Base-by-base conservation (phyloP, 2,329 filamentous ascomycete genomes). In the Colletotrichum gloeosporioides region DNA sequence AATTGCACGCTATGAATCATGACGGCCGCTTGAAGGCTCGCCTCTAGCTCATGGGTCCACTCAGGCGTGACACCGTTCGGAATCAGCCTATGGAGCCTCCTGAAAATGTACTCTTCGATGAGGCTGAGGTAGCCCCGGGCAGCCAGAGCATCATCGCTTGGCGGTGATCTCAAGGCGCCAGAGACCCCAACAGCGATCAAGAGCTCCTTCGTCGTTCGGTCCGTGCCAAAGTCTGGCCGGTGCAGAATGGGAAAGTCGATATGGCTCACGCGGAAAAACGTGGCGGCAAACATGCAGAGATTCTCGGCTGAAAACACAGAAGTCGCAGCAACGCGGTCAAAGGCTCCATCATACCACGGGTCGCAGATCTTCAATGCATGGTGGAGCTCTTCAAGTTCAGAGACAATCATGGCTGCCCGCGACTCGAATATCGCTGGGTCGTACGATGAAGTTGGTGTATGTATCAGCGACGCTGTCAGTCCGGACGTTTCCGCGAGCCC, bases 221-320 rank as follows among this genome's bases (percentile, higher is more conserved):
- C 72, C 10, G 68, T 49, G 25, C 77, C 73, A 57, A 82, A 83
- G 12, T 74, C 77, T 8, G 81, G 77, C 8, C 78, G 77, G 77
- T 83, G 82, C 3, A 81, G 31, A 22, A 82, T 67, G 27, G 82
- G 81, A 13, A 82, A 79, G 73, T 82, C 80, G 12, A 67, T 71
- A 64, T 82, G 81, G 36, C 78, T 80, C 29, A 79, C 71, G 10
- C 78, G 79, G 73, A 81, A 83, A 75, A 79, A 82, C n/a, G 76
- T 75, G 1, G 76, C 59, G 4, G 79, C 71, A 55, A 81, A 81
- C 10, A 39, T 27, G 18, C 75, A 77, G 25, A 79, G 68, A 71
- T 78, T 80, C 8, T 73, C n/a, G 1, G 75, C 62, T 13, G 78
- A 77, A 69, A 83, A 79, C 25, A 79, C 74, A 4, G 68, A 75